phyloP scores from a whole-genome alignment of 306 rosid genomes.

The Macrotyloma uniflorum region DNA sequence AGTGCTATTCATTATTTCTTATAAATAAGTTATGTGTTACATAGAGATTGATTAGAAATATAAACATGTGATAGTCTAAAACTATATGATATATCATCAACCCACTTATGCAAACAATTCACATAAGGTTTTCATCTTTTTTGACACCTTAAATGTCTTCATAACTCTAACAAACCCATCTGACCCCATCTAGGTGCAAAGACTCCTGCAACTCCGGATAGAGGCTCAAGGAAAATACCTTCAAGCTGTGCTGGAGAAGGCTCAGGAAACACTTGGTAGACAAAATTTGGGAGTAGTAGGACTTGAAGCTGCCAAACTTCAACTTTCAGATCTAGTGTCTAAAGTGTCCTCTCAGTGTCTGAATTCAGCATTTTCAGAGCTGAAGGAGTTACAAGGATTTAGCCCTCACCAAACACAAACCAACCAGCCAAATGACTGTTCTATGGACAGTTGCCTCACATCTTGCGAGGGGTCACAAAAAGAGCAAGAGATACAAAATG shows the following conservation, averaged over 20 bases:
- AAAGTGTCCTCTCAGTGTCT: slow-evolving; percentile 78
- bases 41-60: not conserved
- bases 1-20: not conserved
- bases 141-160: not conserved
- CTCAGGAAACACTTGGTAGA: slow-evolving; percentile 81
- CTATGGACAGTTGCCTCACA: slow-evolving; percentile 81
- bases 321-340: slow-evolving; percentile 82
- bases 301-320: slow-evolving; percentile 82
- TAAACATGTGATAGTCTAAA: not conserved
- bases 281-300: slow-evolving; percentile 72
- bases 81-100: too few relatives aligned
- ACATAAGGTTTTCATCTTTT: not conserved
- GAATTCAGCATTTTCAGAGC: slow-evolving; percentile 63
- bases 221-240: slow-evolving; percentile 93
- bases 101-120: not conserved
- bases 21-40: not conserved
- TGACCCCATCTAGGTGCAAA: slow-evolving; percentile 64
- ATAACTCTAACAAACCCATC: slow-evolving; percentile 14
- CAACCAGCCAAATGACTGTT: slow-evolving; percentile 61
- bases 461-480: slow-evolving; percentile 69
- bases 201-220: slow-evolving; percentile 78
- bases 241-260: slow-evolving; percentile 82
- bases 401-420: slow-evolving; percentile 48
- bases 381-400: slow-evolving; percentile 55
- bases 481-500: slow-evolving; percentile 59